A percentile compares a stretch with the other conserved stretches of the same genome.
phyloP scores from a whole-genome alignment of 768 basidiomycete species.

The Hemileccinum impolitum region DNA sequence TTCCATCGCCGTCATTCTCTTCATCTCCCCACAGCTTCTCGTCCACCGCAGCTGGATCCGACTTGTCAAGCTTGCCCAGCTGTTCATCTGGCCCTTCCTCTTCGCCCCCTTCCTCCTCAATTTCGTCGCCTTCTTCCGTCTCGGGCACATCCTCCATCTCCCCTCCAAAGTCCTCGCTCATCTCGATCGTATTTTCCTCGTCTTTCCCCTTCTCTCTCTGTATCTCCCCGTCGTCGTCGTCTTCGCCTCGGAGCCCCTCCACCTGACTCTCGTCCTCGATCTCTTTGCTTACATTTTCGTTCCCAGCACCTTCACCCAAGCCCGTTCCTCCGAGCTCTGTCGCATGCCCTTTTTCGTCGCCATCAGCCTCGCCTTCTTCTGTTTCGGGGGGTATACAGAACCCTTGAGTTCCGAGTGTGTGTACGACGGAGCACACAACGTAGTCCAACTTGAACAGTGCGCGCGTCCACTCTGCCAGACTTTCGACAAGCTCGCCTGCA shows the following conservation, averaged over 20 bases:
- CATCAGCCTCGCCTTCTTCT: conserved; percentile 47
- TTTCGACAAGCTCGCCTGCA: conserved; percentile 52
- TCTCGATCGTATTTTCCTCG: conserved; percentile 81
- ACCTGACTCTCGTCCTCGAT: conserved; percentile 97
- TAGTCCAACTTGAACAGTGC: conserved; percentile 82
- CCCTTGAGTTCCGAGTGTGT: conserved; percentile 75
- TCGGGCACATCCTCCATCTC: conserved; percentile 78
- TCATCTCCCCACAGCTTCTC: conserved; percentile 98
- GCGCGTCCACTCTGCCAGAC: conserved; percentile 63
- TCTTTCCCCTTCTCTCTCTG: conserved; percentile 44
- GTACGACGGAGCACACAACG: conserved; percentile 70
- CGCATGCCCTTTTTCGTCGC: conserved; percentile 37
- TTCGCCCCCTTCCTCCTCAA: conserved; percentile 48
- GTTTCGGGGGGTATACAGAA: conserved; percentile 91
- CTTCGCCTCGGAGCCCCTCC: conserved; percentile 81
- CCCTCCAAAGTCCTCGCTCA: conserved; percentile 88
- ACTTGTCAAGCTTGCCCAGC: conserved; percentile 74
- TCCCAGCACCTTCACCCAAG: conserved; percentile 82
- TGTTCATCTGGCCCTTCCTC: conserved; percentile 73
- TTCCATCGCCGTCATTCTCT: conserved; percentile 47
- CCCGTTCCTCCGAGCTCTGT: conserved; percentile 74
- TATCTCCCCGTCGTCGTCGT: conserved; percentile 31
- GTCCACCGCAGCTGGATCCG: conserved; percentile 82
- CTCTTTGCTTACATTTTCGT: conserved; percentile 87
- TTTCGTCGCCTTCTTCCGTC: conserved; percentile 42